Conservation (phyloP, 805 yeast species). For the Ascoidea tarda region DNA sequence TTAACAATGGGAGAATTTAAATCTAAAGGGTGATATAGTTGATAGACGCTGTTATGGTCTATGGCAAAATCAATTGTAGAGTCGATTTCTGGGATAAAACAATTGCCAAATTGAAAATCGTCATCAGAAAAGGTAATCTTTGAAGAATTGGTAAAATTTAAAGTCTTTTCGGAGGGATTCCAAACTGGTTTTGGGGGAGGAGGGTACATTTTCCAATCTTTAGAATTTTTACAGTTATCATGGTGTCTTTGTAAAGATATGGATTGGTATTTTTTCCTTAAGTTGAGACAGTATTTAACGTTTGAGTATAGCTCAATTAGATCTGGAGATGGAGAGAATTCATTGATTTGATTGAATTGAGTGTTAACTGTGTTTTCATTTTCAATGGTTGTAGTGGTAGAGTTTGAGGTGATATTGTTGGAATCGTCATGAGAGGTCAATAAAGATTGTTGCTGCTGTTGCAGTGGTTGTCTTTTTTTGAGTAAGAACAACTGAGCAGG, state of each 20-base stretch:
- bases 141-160: constrained; percentile 30
- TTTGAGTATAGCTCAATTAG: constrained; percentile 47
- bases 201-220: constrained; percentile 75
- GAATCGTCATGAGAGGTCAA: constrained; percentile 1
- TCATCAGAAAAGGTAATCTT: constrained; percentile 25
- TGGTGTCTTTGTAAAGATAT: constrained; percentile 57
- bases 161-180: constrained; percentile 36
- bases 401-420: constrained; percentile 12
- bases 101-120: constrained; percentile 44
- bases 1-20: constrained; percentile 22
- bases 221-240: constrained; percentile 76
- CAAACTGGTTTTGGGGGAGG: constrained; percentile 89
- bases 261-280: constrained; percentile 64
- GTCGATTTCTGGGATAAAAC: constrained; percentile 38
- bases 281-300: constrained; percentile 49
- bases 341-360: constrained; percentile 36
- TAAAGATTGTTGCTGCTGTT: constrained; percentile 3
- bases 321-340: constrained; percentile 48
- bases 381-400: constrained; percentile 15
- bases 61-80: constrained; percentile 25
- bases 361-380: constrained; percentile 20
- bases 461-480: constrained; percentile 1
- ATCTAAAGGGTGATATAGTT: constrained; percentile 29
- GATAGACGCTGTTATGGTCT: constrained; percentile 58
- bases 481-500: too few relatives aligned